Evolutionary conservation across 345 rosid species (phyloP).

Genomic region (Iberis pinnata): DNA sequence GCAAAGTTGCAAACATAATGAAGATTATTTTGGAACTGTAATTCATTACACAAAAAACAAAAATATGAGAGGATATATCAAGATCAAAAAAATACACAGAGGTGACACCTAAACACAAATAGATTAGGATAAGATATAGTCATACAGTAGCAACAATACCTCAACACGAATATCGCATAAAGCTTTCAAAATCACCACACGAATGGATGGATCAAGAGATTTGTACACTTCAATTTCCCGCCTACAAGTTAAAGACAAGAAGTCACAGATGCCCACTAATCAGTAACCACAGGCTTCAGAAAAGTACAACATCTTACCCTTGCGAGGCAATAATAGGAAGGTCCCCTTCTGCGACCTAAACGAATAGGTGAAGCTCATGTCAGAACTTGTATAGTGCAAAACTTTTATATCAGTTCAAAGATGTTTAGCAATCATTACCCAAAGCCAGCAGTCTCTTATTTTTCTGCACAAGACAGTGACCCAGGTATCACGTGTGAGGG

Average conservation of each 20-base stretch:
- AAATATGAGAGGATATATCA: background rate
- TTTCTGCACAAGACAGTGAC: constrained; percentile 87
- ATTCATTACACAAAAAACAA: background rate
- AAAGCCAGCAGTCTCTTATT: constrained; percentile 94
- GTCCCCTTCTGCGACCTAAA: constrained; percentile 93
- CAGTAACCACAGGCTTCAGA: background rate
- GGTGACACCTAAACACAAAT: background rate
- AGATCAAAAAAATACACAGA: background rate
- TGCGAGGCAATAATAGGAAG: constrained; percentile 88
- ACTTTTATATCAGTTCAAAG: constrained; percentile 7
- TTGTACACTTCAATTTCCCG: constrained; percentile 69
- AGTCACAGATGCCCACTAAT: constrained; percentile 18
- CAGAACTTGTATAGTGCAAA: background rate
- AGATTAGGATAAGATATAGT: background rate
- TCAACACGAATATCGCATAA: constrained; percentile 94
- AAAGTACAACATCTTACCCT: constrained; percentile 52
- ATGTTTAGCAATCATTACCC: constrained; percentile 51
- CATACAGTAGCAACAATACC: constrained; percentile 37
- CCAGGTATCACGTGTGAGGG: constrained; percentile 94
- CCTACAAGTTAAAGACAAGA: constrained; percentile 35
- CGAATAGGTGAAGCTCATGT: constrained; percentile 20
- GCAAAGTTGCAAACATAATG: constrained; percentile 2
- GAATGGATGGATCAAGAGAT: constrained; percentile 76
- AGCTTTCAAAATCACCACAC: constrained; percentile 88
- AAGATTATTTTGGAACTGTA: constrained; percentile 3